Conservation (phyloP, 2,329 filamentous ascomycete genomes). For the Bipolaris bicolor region DNA sequence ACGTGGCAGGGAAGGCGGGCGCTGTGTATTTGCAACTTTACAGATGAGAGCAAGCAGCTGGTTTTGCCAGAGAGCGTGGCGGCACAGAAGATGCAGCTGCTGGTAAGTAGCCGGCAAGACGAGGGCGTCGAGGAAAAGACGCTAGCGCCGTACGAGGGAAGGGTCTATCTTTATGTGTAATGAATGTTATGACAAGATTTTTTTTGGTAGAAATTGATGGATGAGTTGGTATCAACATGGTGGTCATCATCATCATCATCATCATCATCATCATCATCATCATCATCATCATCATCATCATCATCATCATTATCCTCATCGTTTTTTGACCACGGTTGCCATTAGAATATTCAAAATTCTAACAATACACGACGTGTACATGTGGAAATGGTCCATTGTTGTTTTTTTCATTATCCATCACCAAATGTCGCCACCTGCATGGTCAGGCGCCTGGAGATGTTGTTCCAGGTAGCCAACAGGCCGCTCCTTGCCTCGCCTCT, state of each 20-base stretch:
- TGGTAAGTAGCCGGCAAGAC: conserved; percentile 31
- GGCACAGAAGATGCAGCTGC: conserved; percentile 37
- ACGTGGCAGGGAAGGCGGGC: conserved; percentile 38
- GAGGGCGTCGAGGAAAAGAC: conserved; percentile 23
- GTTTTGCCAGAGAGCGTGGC: conserved; percentile 40
- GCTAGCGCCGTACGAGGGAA: conserved; percentile 38
- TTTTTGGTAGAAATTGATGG: too few relatives aligned
- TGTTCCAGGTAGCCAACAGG: conserved; percentile 41
- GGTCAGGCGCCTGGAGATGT: conserved; percentile 40
- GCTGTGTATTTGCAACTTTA: conserved; percentile 46
- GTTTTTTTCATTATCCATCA: not conserved
- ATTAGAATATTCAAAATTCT: too few relatives aligned
- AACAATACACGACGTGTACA: too few relatives aligned
- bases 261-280: too few relatives aligned
- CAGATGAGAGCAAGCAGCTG: conserved; percentile 39
- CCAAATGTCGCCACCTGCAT: conserved; percentile 27
- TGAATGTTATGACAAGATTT: not conserved
- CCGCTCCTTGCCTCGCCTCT: conserved; percentile 23
- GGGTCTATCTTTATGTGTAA: conserved; percentile 34
- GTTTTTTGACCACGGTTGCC: too few relatives aligned
- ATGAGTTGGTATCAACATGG: too few relatives aligned
- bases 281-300: too few relatives aligned
- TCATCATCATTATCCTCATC: too few relatives aligned
- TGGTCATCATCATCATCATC: too few relatives aligned
- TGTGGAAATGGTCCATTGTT: too few relatives aligned